Evolutionary conservation across 257 asterid species (phyloP).

Genomic region (Euphrasia confusa): DNA sequence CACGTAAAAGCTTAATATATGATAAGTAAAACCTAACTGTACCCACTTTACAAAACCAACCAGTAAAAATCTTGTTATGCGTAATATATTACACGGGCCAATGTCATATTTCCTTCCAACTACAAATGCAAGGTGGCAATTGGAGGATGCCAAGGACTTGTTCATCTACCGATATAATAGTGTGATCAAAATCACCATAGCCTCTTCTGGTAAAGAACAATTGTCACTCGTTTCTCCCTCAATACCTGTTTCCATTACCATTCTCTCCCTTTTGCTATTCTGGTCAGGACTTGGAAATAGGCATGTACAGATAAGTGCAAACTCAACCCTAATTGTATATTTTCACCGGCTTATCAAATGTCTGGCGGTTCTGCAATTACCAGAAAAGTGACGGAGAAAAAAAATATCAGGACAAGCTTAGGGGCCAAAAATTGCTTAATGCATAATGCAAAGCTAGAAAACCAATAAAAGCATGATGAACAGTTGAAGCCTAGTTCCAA

Average conservation of each 20-base stretch:
- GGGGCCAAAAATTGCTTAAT: background rate
- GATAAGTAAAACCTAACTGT: constrained; percentile 28
- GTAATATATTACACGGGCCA: constrained; percentile 26
- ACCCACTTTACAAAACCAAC: constrained; percentile 45
- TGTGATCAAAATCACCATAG: constrained; percentile 21
- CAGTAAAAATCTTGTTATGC: constrained; percentile 33
- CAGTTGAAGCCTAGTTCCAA: background rate
- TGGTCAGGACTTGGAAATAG: background rate
- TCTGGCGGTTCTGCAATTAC: constrained; percentile 80
- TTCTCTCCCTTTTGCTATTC: constrained; percentile 11
- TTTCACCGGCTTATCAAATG: constrained; percentile 84
- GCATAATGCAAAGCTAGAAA: background rate
- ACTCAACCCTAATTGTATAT: constrained; percentile 58
- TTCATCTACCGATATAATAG: constrained; percentile 17
- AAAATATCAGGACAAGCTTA: constrained; percentile 10
- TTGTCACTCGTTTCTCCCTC: constrained; percentile 14
- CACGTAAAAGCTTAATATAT: background rate
- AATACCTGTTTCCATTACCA: constrained; percentile 6
- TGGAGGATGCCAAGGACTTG: constrained; percentile 12
- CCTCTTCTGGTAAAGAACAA: constrained; percentile 11
- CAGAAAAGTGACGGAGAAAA: constrained; percentile 9
- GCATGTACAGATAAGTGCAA: background rate
- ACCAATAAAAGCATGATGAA: background rate
- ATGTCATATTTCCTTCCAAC: constrained; percentile 21
- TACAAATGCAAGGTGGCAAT: constrained; percentile 20